These are phyloP conservation scores for Begonia peltatifolia DNA, from an alignment of 306 rosid genomes.

Conservation along the genomic window DNA sequence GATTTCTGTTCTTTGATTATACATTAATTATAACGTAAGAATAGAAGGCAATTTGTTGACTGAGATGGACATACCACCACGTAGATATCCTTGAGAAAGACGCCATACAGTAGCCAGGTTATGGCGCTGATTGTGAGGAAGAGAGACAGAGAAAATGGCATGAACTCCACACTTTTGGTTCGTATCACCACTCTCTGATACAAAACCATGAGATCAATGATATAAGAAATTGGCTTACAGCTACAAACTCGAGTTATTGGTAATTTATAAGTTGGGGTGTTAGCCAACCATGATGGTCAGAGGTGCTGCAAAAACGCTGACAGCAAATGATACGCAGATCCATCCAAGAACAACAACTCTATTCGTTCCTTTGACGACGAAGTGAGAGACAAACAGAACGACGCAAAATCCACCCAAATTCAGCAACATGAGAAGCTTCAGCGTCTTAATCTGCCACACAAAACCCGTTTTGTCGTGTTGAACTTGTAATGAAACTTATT, in stretches of 20 bases:
- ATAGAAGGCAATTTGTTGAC: background rate
- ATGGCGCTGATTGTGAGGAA: conserved; percentile 72
- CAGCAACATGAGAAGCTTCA: conserved; percentile 40
- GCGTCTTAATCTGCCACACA: conserved; percentile 32
- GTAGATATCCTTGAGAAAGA: conserved; percentile 57
- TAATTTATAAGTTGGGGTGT: background rate
- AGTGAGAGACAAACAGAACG: conserved; percentile 33
- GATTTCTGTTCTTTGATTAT: no score
- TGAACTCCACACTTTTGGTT: conserved; percentile 67
- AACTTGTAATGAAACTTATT: background rate
- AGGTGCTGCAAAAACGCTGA: conserved; percentile 74
- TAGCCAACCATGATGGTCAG: conserved; percentile 62
- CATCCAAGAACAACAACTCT: conserved; percentile 59
- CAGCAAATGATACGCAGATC: conserved; percentile 54
- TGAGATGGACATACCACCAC: conserved; percentile 37
- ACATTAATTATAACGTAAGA: background rate
- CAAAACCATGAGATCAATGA: background rate
- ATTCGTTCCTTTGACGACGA: conserved; percentile 14
- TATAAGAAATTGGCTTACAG: background rate
- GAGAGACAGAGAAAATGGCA: conserved; percentile 66
- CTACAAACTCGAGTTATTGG: background rate
- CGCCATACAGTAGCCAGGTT: conserved; percentile 77
- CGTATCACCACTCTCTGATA: conserved; percentile 59
- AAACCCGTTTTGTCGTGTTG: background rate
- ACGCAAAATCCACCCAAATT: conserved; percentile 36